Percentiles rank a stretch among this genome's conserved stretches.
Evolutionary conservation across 768 basidiomycete species (phyloP).

Genomic region (Trametes cubensis): DNA sequence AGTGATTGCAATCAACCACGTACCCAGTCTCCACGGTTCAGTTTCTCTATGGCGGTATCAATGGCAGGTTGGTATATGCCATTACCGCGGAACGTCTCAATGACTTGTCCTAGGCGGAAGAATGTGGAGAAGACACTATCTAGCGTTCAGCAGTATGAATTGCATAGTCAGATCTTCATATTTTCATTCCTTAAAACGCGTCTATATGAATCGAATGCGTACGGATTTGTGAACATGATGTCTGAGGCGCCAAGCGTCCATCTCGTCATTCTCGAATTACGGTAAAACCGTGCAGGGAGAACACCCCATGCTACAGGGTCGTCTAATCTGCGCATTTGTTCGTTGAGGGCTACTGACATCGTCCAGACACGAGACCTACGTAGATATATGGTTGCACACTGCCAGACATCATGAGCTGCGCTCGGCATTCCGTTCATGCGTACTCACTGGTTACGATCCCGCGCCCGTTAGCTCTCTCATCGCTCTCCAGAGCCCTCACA

Average conservation of each 20-base stretch:
- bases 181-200: neutral
- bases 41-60: conserved; percentile 76
- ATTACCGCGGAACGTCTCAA: conserved; percentile 90
- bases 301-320: conserved; percentile 89
- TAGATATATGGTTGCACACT: conserved; percentile 96
- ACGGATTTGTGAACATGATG: conserved; percentile 94
- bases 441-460: conserved; percentile 75
- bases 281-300: conserved; percentile 66
- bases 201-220: conserved; percentile 33
- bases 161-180: neutral
- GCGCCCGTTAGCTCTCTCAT: conserved; percentile 49
- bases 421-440: neutral
- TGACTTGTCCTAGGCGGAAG: conserved; percentile 86
- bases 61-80: conserved; percentile 89
- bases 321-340: conserved; percentile 56
- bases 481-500: conserved; percentile 57
- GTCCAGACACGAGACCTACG: conserved; percentile 49
- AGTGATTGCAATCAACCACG: conserved; percentile 34
- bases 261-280: conserved; percentile 62
- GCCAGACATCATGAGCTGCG: neutral
- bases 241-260: conserved; percentile 95
- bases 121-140: conserved; percentile 78
- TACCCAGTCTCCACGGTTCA: conserved; percentile 88
- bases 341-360: neutral
- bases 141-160: conserved; percentile 8